Conservation (phyloP, 345 rosid species). For the Linum usitatissimum region DNA sequence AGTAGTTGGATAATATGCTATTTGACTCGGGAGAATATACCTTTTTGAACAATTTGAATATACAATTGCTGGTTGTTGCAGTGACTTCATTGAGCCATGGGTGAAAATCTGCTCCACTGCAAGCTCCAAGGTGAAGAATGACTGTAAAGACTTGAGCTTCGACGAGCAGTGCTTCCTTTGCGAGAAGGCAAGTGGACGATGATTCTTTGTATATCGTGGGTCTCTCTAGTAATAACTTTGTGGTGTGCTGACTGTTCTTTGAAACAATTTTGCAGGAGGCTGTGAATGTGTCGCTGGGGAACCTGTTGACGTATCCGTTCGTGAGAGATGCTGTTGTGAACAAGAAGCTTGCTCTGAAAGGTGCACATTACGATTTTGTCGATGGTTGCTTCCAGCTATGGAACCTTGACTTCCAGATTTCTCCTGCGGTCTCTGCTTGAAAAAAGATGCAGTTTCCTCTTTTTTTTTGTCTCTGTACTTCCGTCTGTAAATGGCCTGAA, state of each 20-base stretch:
- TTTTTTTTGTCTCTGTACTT: not conserved
- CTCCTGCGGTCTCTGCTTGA: not conserved
- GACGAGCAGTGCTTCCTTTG: conserved; percentile 47
- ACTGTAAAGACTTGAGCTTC: conserved; percentile 21
- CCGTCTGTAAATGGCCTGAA: not conserved
- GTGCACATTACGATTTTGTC: conserved; percentile 70
- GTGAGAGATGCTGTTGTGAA: conserved; percentile 60
- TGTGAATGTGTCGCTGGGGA: conserved; percentile 66
- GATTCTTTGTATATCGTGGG: no score
- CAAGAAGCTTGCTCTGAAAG: conserved; percentile 40
- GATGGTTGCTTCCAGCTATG: conserved; percentile 60
- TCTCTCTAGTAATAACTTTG: not conserved
- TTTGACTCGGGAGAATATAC: not conserved
- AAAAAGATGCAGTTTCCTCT: not conserved
- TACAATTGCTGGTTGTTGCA: conserved; percentile 21
- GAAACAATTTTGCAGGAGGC: conserved; percentile 40
- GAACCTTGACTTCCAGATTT: conserved; percentile 30
- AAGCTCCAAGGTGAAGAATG: conserved; percentile 50
- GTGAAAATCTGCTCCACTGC: conserved; percentile 70
- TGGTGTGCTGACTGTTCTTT: not conserved
- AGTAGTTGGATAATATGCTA: no score
- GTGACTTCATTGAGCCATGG: conserved; percentile 97
- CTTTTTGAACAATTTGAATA: not conserved
- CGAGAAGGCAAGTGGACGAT: conserved; percentile 50
- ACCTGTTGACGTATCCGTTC: conserved; percentile 63